A percentile compares a stretch with the other conserved stretches of the same genome.
These are phyloP conservation scores for Kwoniella sp. DNA, from an alignment of 768 basidiomycete species.

Conservation along the genomic window DNA sequence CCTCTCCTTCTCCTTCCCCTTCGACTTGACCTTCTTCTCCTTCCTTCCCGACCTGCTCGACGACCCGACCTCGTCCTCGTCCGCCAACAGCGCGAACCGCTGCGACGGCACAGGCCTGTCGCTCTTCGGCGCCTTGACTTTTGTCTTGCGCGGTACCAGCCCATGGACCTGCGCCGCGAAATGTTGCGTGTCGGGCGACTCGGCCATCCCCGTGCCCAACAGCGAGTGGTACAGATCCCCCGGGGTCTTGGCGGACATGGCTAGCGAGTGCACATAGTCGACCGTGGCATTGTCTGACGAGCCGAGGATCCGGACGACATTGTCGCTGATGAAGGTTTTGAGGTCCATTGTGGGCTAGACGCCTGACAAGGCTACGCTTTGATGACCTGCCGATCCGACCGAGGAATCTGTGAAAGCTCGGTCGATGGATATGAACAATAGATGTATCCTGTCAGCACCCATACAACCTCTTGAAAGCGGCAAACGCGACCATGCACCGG, in stretches of 20 bases:
- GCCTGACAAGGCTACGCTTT: too few species aligned
- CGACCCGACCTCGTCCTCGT: constrained; percentile 58
- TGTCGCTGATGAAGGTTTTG: constrained; percentile 50
- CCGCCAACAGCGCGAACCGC: constrained; percentile 77
- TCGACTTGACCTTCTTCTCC: constrained; percentile 52
- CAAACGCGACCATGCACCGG: too few species aligned
- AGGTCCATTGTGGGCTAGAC: constrained; percentile 31
- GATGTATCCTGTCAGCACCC: too few species aligned
- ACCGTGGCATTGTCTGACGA: constrained; percentile 77
- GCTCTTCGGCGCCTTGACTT: constrained; percentile 58
- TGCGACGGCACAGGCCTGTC: constrained; percentile 56
- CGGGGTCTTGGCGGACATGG: constrained; percentile 76
- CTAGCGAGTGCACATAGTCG: constrained; percentile 81
- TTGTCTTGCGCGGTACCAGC: constrained; percentile 72
- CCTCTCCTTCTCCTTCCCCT: constrained; percentile 53
- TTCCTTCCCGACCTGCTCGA: constrained; percentile 52
- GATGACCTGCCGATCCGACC: too few species aligned
- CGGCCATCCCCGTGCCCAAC: constrained; percentile 70
- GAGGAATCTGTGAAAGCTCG: too few species aligned
- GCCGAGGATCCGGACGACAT: constrained; percentile 61
- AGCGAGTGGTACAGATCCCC: constrained; percentile 74
- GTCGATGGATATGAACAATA: too few species aligned
- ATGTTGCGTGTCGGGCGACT: constrained; percentile 69
- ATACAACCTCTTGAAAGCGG: too few species aligned
- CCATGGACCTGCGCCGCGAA: constrained; percentile 75